These are phyloP conservation scores for Fusarium bactridioides DNA, from an alignment of 2,329 filamentous ascomycete species.

Conservation along the genomic window DNA sequence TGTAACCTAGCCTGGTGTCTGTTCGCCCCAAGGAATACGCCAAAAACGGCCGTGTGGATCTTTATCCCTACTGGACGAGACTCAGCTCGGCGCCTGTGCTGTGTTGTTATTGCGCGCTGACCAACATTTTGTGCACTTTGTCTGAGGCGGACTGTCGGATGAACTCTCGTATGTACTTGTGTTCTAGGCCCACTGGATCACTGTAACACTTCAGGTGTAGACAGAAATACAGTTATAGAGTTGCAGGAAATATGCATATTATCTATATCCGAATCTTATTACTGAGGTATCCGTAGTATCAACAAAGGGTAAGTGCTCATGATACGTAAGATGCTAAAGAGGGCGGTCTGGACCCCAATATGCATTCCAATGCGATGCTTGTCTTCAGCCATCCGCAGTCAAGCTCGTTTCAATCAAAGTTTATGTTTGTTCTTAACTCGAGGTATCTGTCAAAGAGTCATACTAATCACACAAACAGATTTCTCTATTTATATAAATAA, in stretches of 20 bases:
- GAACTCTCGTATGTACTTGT: background rate
- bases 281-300: background rate
- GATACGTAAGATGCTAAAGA: conserved; percentile 1
- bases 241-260: conserved; percentile 1
- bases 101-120: background rate
- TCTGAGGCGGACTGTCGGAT: background rate
- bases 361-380: background rate
- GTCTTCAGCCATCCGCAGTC: background rate
- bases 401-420: background rate
- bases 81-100: conserved; percentile 5
- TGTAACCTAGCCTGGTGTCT: conserved; percentile 13
- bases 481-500: no score
- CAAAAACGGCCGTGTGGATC: conserved; percentile 13
- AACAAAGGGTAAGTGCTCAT: conserved; percentile 9
- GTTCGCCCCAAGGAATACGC: conserved; percentile 1
- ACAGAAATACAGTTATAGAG: background rate
- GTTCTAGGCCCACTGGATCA: background rate
- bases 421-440: background rate
- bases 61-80: background rate
- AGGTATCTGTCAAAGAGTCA: background rate
- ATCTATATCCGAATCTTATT: background rate
- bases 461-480: no score
- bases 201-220: background rate
- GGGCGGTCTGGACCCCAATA: background rate
- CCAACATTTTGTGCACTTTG: background rate